Evolutionary conservation across 805 yeast genomes (phyloP).

Genomic region (Metschnikowia colocasiae): DNA sequence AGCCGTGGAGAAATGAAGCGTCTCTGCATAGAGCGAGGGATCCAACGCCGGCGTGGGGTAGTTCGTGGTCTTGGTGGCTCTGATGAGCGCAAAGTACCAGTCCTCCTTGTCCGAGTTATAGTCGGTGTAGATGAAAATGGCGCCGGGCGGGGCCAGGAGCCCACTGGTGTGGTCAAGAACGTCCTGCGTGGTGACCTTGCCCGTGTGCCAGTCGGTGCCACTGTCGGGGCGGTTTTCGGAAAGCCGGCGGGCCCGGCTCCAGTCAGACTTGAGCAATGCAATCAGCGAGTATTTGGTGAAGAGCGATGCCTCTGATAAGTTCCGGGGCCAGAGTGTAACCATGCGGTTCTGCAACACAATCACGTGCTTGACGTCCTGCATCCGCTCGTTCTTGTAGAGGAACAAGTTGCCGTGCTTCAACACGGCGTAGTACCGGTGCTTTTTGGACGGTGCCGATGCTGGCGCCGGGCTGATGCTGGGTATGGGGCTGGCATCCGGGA

Average conservation of each 20-base stretch:
- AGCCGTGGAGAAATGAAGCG: conserved; percentile 66
- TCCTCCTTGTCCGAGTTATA: conserved; percentile 84
- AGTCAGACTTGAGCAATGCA: conserved; percentile 55
- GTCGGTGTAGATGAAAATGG: conserved; percentile 67
- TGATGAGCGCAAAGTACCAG: conserved; percentile 82
- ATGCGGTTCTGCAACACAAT: conserved; percentile 69
- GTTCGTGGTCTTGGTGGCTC: conserved; percentile 56
- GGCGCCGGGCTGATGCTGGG: background rate
- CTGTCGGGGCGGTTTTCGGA: conserved; percentile 16
- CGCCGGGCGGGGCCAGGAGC: conserved; percentile 35
- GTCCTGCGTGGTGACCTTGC: conserved; percentile 24
- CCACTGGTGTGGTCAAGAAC: conserved; percentile 21
- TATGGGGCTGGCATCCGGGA: background rate
- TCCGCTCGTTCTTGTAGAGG: conserved; percentile 68
- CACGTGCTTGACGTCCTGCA: conserved; percentile 69
- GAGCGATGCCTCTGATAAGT: conserved; percentile 66
- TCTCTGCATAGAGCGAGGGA: conserved; percentile 64
- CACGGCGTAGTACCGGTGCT: conserved; percentile 64
- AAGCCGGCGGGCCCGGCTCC: conserved; percentile 23
- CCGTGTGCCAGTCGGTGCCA: conserved; percentile 10
- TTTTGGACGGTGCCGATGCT: conserved; percentile 25
- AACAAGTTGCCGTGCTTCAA: conserved; percentile 85
- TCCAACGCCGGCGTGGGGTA: conserved; percentile 17
- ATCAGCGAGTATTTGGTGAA: conserved; percentile 80
- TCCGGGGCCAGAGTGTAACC: conserved; percentile 83